phyloP scores from a whole-genome alignment of 306 rosid genomes.

The Echinosophora koreensis region DNA sequence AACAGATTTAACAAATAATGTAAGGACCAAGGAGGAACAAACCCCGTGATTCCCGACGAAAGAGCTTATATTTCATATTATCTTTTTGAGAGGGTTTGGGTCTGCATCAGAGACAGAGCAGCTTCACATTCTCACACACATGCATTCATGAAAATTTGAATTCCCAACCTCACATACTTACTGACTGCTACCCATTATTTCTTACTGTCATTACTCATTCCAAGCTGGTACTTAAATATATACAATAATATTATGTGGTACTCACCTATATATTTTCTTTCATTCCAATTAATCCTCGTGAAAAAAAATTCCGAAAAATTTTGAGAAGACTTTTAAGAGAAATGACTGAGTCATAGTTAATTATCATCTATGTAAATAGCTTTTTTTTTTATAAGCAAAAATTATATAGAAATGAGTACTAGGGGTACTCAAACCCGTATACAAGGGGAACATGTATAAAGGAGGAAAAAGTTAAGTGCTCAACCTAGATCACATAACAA shows the following conservation, averaged over 20 bases:
- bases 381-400: no score
- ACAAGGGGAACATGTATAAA: no score
- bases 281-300: constrained; percentile 27
- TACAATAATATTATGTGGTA: background rate
- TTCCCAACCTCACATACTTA: constrained; percentile 5
- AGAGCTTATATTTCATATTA: constrained; percentile 48
- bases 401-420: no score
- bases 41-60: constrained; percentile 79
- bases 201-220: constrained; percentile 14
- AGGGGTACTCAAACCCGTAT: no score
- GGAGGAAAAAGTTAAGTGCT: no score
- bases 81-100: constrained; percentile 49
- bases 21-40: constrained; percentile 56
- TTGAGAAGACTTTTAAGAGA: background rate
- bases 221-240: constrained; percentile 26
- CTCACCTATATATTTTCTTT: background rate
- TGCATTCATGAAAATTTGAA: constrained; percentile 37
- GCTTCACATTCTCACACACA: constrained; percentile 50
- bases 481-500: no score
- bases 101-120: constrained; percentile 68
- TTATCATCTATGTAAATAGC: background rate
- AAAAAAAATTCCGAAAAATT: background rate
- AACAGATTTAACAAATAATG: constrained; percentile 41
- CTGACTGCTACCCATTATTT: constrained; percentile 47
- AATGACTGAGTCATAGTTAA: constrained; percentile 4